A percentile compares a stretch with the other conserved stretches of the same genome.
Conservation (phyloP, 176 grass and related monocot species). For the Tillandsia leiboldiana region DNA sequence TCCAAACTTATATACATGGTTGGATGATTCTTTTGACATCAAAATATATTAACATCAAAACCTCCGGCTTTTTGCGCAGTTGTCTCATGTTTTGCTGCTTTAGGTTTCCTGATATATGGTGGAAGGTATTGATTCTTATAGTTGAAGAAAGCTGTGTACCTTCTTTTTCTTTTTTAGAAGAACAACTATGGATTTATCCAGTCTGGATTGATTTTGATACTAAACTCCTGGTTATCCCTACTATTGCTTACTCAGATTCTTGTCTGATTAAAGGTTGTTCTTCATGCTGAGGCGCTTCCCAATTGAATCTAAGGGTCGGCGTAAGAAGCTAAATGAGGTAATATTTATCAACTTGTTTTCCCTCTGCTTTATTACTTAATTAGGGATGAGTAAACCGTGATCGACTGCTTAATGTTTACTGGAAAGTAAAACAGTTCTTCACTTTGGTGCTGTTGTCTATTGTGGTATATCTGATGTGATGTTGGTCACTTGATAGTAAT, state of each 20-base stretch:
- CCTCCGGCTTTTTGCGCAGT: background rate
- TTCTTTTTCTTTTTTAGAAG: background rate
- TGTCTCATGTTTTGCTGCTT: constrained; percentile 8
- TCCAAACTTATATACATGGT: background rate
- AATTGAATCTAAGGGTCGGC: constrained; percentile 23
- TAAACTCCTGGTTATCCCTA: background rate
- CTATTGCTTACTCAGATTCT: background rate
- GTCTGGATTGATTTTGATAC: background rate
- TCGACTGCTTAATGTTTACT: background rate
- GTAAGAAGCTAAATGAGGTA: constrained; percentile 27
- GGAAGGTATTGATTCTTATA: constrained; percentile 8
- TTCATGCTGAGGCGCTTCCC: constrained; percentile 22
- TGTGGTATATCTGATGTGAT: background rate
- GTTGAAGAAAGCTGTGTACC: background rate
- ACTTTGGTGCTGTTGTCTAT: background rate
- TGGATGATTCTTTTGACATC: background rate
- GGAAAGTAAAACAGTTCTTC: background rate
- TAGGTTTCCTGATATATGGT: constrained; percentile 9
- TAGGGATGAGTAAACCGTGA: background rate
- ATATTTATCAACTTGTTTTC: background rate
- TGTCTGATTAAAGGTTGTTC: constrained; percentile 20
- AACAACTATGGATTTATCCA: background rate
- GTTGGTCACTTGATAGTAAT: background rate
- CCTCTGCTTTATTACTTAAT: background rate
- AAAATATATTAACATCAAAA: background rate